Conservation (phyloP, 768 basidiomycete genomes). For the Wakefieldia striispora region DNA sequence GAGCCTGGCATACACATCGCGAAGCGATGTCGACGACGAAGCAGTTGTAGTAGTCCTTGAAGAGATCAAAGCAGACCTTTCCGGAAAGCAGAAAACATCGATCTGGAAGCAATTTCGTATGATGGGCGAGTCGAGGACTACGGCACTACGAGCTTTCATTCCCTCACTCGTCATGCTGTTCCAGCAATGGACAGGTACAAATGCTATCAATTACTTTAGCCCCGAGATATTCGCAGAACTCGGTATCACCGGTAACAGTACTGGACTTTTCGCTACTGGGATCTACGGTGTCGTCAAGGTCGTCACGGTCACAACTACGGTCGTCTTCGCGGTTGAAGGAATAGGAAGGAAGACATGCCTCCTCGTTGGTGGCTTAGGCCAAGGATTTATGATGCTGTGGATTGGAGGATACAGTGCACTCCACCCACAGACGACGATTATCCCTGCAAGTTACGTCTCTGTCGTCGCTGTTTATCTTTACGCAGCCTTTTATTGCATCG, state of each 20-base stretch:
- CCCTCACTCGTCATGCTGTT: conserved; percentile 48
- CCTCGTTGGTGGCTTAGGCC: conserved; percentile 48
- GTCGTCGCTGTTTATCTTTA: conserved; percentile 39
- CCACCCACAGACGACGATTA: conserved; percentile 28
- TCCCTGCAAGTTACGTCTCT: conserved; percentile 37
- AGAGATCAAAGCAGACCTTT: conserved; percentile 50
- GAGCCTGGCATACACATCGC: conserved; percentile 37
- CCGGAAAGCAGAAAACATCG: conserved; percentile 37
- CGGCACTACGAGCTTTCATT: conserved; percentile 44
- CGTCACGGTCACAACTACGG: conserved; percentile 38
- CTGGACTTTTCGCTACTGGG: conserved; percentile 52
- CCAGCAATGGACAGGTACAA: conserved; percentile 52
- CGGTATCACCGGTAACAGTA: conserved; percentile 42
- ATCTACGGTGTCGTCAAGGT: conserved; percentile 40
- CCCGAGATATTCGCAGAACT: conserved; percentile 49
- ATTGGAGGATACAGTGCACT: conserved; percentile 34
- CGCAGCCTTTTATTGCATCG: conserved; percentile 36
- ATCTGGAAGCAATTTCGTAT: conserved; percentile 36
- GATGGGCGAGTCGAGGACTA: conserved; percentile 44
- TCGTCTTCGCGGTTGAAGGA: conserved; percentile 47
- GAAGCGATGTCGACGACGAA: conserved; percentile 33
- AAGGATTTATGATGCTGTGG: conserved; percentile 41
- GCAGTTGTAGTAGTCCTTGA: conserved; percentile 37
- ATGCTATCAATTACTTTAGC: conserved; percentile 55
- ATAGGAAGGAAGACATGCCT: conserved; percentile 50